Percentiles rank a stretch among this genome's conserved stretches.
Conservation (phyloP, 768 basidiomycete species). For the Leccinellum luteum region DNA sequence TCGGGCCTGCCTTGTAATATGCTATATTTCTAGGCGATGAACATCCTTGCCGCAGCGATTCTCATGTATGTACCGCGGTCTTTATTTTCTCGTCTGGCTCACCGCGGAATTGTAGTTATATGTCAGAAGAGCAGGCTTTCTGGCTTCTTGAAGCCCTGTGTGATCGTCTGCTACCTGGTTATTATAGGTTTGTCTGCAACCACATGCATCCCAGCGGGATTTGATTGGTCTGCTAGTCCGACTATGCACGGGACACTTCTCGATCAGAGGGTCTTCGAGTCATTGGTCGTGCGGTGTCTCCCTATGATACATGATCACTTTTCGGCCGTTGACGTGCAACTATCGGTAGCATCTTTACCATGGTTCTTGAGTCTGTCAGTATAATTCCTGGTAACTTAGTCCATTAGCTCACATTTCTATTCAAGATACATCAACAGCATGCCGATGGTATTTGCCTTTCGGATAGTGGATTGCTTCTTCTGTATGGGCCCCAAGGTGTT, state of each 20-base stretch:
- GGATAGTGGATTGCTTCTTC: constrained; percentile 96
- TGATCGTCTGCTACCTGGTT: constrained; percentile 93
- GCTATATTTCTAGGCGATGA: constrained; percentile 72
- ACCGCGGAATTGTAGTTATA: constrained; percentile 59
- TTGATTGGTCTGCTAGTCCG: constrained; percentile 49
- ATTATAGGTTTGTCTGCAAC: constrained; percentile 69
- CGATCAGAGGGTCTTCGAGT: constrained; percentile 98
- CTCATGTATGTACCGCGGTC: constrained; percentile 59
- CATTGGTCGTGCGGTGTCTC: constrained; percentile 83
- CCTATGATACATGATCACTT: constrained; percentile 96
- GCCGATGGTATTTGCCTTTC: constrained; percentile 97
- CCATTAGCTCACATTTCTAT: constrained; percentile 2
- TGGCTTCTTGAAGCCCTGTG: constrained; percentile 96
- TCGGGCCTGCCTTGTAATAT: not conserved
- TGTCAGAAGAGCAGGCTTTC: constrained; percentile 99
- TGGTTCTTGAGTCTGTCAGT: constrained; percentile 97
- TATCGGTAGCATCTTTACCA: constrained; percentile 93
- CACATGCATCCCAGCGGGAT: not conserved
- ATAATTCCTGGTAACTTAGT: constrained; percentile 17
- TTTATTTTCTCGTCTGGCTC: constrained; percentile 5
- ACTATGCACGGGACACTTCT: constrained; percentile 99
- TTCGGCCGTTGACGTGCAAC: constrained; percentile 85
- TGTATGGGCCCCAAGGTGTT: constrained; percentile 99
- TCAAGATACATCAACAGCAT: constrained; percentile 85
- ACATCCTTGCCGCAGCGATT: constrained; percentile 94